Evolutionary conservation across 371 early-diverging fungal genomes (phyloP), one percentile per base, ranked within the genome.

Genomic region (Ecytonucleospora hepatopenaei): DNA sequence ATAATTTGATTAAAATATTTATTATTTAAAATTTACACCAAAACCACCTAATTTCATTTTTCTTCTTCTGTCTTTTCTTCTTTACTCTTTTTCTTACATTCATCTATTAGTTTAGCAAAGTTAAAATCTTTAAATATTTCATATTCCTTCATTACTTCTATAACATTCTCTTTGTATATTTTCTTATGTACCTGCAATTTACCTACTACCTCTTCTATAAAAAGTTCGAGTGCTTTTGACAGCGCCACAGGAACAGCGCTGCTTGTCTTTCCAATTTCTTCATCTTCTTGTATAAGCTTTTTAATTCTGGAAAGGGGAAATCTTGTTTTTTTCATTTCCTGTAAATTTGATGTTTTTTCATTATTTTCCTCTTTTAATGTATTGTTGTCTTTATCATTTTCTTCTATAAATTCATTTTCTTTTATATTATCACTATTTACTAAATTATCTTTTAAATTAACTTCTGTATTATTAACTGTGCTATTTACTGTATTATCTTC

Each of bases 181-280:
- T 40, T 40, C 40, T 40, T 40, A n/a, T n/a, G 12, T n/a, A n/a
- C n/a, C n/a, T 40, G 8, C 40, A 65, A 23, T 5, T 40, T 27
- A 24, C 48, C 59, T 15, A 76, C 59, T 26, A 77, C 16, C 15
- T 72, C 73, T 16, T 67, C 48, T 16, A 78, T 24, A 66, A 81
- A 81, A 47, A 81, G 24, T 60, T 81, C 81, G 8, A 62, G 48
- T 5, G 73, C 84, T 81, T 83, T 86, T 85, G 92, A 91, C 48
- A 94, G 88, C 48, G 95, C 83, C 30, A 94, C 87, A 0, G 96
- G 98, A 0, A 97, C 94, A 46, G 90, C 90, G 68, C 88, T 89
- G 3, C 92, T 88, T 69, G 96, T 90, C 80, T 97, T 97, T 68
- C 98, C 98, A n/a, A 97, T 91, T 76, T 96, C 97, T 68, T 97